Evolutionary conservation across 495 filamentous ascomycete genomes (phyloP), one percentile per base, ranked within the genome.

Genomic region (Cercophora sp.): DNA sequence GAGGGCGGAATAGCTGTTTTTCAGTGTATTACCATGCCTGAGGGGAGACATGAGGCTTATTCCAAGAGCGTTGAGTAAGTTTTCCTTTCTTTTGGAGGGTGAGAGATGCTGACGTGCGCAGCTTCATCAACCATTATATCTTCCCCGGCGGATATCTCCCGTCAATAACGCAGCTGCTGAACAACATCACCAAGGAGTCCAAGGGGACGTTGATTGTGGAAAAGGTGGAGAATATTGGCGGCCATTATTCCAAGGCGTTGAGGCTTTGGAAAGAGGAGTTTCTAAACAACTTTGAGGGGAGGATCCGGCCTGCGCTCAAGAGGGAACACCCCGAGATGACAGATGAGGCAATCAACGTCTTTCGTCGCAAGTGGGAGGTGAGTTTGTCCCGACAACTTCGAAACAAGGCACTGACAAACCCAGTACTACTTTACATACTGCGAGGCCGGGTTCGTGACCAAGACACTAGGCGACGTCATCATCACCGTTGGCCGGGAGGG

Each of bases 11-110:
- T 88, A 32, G 79, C 82, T 6, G 78, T 84, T 24, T 85, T 89
- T 59, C 86, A 89, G 63, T 86, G 85, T 51, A 89, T 88, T 52
- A 87, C 85, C 10, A 87, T 88, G 74, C 85, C 85, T 1, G 82
- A 88, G 59, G 74, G 69, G 6, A 63, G 73, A 36, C 73, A 79
- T 42, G 65, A 67, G 53, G 62, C 68, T 9, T 78, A 78, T 48
- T 69, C 70, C 13, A 69, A 68, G 44, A 61, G 64, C 5, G 65
- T 75, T 47, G 73, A 79, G 71, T 74, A 44, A 68, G 70, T 65
- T 57, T 26, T 31, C 20, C 5, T 8, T 22, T 15, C n/a, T 15
- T 24, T 32, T 26, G 5, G 5, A 13, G 34, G 8, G 2, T 18
- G 27, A 8, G 4, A 37, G 62, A 56, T 5, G 8, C 9, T 36